These are phyloP conservation scores for Lagenaria siceraria DNA, from an alignment of 306 rosid genomes.

Conservation along the genomic window DNA sequence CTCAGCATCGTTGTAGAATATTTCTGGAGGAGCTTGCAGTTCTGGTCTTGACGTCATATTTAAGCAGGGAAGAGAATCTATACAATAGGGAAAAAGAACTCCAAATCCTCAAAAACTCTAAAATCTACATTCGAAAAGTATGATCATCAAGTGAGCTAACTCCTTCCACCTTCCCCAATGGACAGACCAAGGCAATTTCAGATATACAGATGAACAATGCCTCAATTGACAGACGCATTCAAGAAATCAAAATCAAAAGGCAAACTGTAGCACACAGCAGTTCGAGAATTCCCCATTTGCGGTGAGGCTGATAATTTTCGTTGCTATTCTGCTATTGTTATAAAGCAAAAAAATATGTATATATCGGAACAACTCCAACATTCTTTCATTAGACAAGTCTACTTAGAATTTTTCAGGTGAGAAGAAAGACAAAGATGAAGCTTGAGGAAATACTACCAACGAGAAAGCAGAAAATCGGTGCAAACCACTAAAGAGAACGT, in stretches of 20 bases:
- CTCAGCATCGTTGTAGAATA: constrained; percentile 70
- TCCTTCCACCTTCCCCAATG: background rate
- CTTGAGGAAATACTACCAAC: background rate
- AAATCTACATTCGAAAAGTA: background rate
- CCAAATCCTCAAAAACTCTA: background rate
- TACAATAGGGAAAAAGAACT: background rate
- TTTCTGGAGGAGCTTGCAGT: constrained; percentile 83
- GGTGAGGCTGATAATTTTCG: background rate
- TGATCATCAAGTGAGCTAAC: background rate
- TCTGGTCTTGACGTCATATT: constrained; percentile 70
- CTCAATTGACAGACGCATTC: too few species aligned
- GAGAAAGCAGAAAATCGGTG: too few species aligned
- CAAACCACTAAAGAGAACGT: too few species aligned
- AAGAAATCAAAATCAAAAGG: too few species aligned
- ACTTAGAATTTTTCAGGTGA: background rate
- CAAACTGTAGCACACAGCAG: background rate
- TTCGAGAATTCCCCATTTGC: background rate
- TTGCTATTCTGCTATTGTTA: background rate
- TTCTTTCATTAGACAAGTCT: background rate
- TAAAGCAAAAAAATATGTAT: too few species aligned
- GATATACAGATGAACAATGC: background rate
- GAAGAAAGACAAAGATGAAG: background rate
- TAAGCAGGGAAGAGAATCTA: background rate
- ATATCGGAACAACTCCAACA: too few species aligned
- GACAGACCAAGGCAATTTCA: background rate